Evolutionary conservation across 2,329 filamentous ascomycete species (phyloP).

Genomic region (Dothistroma septosporum): DNA sequence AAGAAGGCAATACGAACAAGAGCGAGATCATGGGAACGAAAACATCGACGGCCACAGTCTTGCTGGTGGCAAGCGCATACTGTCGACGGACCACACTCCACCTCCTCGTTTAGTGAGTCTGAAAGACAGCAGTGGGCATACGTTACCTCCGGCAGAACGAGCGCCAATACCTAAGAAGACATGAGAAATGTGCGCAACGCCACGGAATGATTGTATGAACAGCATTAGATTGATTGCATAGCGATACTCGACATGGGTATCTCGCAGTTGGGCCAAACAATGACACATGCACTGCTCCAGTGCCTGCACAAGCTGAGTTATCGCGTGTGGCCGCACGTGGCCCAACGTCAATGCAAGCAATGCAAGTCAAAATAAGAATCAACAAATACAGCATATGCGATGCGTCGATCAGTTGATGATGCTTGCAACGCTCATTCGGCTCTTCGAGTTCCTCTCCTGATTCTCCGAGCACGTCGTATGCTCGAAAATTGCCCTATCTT

Average conservation of each 20-base stretch:
- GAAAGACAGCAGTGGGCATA: slow-evolving; percentile 41
- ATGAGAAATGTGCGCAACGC: neutral
- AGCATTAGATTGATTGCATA: slow-evolving; percentile 1
- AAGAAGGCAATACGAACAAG: slow-evolving; percentile 14
- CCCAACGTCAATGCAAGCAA: neutral
- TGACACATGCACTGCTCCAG: neutral
- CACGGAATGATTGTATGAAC: neutral
- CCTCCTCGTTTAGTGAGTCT: slow-evolving; percentile 31
- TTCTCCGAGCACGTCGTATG: slow-evolving; percentile 1
- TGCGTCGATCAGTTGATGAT: slow-evolving; percentile 12
- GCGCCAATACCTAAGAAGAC: slow-evolving; percentile 39
- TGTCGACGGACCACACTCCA: slow-evolving; percentile 22
- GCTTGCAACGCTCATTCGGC: slow-evolving; percentile 18
- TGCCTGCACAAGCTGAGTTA: neutral
- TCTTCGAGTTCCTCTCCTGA: slow-evolving; percentile 1
- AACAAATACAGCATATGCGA: neutral
- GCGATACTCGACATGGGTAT: neutral
- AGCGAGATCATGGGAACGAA: slow-evolving; percentile 7
- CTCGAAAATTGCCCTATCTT: neutral
- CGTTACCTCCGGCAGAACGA: slow-evolving; percentile 43
- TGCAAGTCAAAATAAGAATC: neutral
- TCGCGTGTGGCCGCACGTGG: neutral
- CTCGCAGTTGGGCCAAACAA: neutral
- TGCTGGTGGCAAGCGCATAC: slow-evolving; percentile 26
- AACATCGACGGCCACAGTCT: slow-evolving; percentile 17